phyloP scores from a whole-genome alignment of 306 rosid species.

The Coriaria nepalensis region DNA sequence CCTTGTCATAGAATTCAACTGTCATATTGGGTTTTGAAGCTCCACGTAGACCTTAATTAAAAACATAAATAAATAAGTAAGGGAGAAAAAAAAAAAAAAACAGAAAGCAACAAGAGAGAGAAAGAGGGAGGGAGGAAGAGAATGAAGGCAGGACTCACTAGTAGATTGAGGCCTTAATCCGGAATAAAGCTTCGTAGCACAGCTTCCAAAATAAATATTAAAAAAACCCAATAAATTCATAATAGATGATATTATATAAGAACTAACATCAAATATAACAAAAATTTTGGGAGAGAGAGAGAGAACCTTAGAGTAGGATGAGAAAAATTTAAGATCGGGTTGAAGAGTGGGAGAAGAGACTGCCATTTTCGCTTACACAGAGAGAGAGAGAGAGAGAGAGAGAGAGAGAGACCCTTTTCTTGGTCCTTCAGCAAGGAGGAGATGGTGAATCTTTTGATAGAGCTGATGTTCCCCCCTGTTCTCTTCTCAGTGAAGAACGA shows the following conservation, averaged over 20 bases:
- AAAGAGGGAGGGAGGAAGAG: slow-evolving; percentile 1
- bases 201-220: slow-evolving; percentile 26
- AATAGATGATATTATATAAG: neutral
- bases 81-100: neutral
- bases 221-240: slow-evolving; percentile 5
- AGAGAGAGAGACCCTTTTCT: slow-evolving; percentile 2
- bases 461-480: too few species aligned
- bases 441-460: neutral
- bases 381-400: neutral
- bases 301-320: slow-evolving; percentile 40
- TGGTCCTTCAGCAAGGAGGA: neutral
- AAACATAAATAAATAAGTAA: neutral
- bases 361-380: slow-evolving; percentile 31
- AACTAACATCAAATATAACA: neutral
- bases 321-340: slow-evolving; percentile 22
- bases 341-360: slow-evolving; percentile 35
- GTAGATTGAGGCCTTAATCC: slow-evolving; percentile 69
- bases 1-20: slow-evolving; percentile 60
- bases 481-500: neutral
- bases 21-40: slow-evolving; percentile 43
- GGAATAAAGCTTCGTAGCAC: slow-evolving; percentile 46
- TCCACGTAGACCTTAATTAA: slow-evolving; percentile 37
- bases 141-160: slow-evolving; percentile 13
- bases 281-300: slow-evolving; percentile 5
- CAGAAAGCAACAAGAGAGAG: neutral